These are phyloP conservation scores for Cladosporium sp. DNA, from an alignment of 2,329 filamentous ascomycete species.

Conservation along the genomic window DNA sequence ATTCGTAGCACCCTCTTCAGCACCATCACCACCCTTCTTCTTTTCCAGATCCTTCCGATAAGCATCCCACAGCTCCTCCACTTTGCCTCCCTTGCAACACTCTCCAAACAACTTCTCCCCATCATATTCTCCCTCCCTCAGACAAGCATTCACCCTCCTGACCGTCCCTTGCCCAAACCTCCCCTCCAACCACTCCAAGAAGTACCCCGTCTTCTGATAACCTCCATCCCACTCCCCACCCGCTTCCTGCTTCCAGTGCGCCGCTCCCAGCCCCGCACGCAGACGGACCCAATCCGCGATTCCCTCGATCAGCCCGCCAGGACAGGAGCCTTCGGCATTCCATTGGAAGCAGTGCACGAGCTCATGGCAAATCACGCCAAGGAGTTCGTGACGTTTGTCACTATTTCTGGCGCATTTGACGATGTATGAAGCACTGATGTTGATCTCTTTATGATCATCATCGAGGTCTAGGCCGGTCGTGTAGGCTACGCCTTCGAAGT, in stretches of 20 bases:
- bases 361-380: conserved; percentile 84
- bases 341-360: conserved; percentile 94
- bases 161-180: conserved; percentile 51
- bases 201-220: conserved; percentile 89
- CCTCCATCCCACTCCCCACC: conserved; percentile 75
- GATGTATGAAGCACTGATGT: conserved; percentile 78
- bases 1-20: conserved; percentile 3
- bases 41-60: conserved; percentile 55
- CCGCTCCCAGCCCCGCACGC: conserved; percentile 65
- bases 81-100: conserved; percentile 48
- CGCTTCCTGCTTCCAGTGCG: conserved; percentile 69
- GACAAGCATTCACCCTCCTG: conserved; percentile 59
- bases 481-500: conserved; percentile 83
- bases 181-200: conserved; percentile 77
- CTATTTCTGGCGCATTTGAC: conserved; percentile 30
- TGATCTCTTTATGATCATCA: conserved; percentile 85
- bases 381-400: conserved; percentile 58
- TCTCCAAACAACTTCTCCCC: conserved; percentile 42
- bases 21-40: neutral
- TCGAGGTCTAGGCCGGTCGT: conserved; percentile 78
- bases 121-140: conserved; percentile 61
- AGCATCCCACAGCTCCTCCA: conserved; percentile 69
- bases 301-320: conserved; percentile 78
- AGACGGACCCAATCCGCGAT: conserved; percentile 91
- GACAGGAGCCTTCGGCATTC: conserved; percentile 54